Conservation (phyloP, 2,329 filamentous ascomycete species). For the Epichloe uncinata region DNA sequence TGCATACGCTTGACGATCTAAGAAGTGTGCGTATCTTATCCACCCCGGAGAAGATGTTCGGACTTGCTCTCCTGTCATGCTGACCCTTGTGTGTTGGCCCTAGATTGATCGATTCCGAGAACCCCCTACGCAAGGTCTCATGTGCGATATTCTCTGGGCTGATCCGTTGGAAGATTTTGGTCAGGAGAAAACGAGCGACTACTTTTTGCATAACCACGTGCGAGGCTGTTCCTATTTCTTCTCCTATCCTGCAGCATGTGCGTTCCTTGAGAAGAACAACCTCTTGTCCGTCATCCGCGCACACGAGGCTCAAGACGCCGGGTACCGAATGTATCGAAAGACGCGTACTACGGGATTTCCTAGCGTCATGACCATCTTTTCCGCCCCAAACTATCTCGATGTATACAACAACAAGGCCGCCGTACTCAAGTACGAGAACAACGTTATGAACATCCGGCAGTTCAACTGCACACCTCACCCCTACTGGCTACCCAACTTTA, state of each 20-base stretch:
- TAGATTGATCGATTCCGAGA: conserved; percentile 96
- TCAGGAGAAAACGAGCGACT: conserved; percentile 96
- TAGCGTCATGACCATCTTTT: conserved; percentile 99
- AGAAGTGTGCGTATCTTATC: conserved; percentile 52
- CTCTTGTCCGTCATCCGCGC: conserved; percentile 92
- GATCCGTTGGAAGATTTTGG: conserved; percentile 97
- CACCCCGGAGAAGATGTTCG: neutral
- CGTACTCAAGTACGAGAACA: conserved; percentile 98
- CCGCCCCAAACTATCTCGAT: conserved; percentile 94
- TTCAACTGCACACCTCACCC: conserved; percentile 99
- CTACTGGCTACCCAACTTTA: conserved; percentile 99
- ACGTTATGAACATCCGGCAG: conserved; percentile 99
- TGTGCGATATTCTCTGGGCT: conserved; percentile 99
- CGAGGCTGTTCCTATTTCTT: conserved; percentile 99
- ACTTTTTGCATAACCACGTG: conserved; percentile 96
- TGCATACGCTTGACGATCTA: conserved; percentile 90
- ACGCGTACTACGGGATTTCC: conserved; percentile 96
- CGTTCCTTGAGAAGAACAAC: conserved; percentile 98
- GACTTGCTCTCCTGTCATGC: neutral
- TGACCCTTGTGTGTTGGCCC: neutral
- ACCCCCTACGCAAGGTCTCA: conserved; percentile 94
- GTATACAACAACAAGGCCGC: conserved; percentile 99
- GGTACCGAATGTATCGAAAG: conserved; percentile 98
- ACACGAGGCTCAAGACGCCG: conserved; percentile 96
- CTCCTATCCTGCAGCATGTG: conserved; percentile 92